phyloP scores from a whole-genome alignment of 177 flowering plant genomes.

The Vitis hybrid region DNA sequence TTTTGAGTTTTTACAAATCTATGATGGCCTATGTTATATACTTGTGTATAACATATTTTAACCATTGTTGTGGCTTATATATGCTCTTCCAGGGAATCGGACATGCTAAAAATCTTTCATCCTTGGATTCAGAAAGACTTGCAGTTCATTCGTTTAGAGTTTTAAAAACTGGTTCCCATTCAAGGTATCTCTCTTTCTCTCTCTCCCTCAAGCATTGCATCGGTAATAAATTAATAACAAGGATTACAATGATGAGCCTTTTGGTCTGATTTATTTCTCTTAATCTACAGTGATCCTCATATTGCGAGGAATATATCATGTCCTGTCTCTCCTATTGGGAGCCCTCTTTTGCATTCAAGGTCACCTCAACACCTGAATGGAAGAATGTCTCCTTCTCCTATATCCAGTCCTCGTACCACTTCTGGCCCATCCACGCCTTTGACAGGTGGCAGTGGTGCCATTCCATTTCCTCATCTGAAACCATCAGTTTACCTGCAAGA shows the following conservation, averaged over 20 bases:
- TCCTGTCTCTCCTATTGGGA: conserved; percentile 72
- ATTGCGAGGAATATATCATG: conserved; percentile 56
- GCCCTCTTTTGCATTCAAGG: conserved; percentile 57
- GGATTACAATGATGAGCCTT: not conserved
- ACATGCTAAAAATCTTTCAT: conserved; percentile 34
- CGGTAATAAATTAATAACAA: not conserved
- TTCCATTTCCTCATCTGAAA: conserved; percentile 46
- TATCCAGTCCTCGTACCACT: conserved; percentile 56
- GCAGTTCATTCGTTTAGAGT: conserved; percentile 49
- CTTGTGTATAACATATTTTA: not conserved
- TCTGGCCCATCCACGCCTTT: conserved; percentile 72
- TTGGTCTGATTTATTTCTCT: conserved; percentile 11
- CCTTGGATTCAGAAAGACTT: conserved; percentile 40
- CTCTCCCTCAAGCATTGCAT: not conserved
- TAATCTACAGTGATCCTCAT: conserved; percentile 43
- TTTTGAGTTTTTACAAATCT: too few species aligned
- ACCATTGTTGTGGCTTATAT: not conserved
- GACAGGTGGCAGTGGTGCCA: conserved; percentile 49
- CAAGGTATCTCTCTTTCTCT: conserved; percentile 34
- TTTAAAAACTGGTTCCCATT: conserved; percentile 25
- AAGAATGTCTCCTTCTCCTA: conserved; percentile 63
- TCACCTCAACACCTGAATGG: conserved; percentile 57
- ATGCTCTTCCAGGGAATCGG: conserved; percentile 38
- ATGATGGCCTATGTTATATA: too few species aligned
- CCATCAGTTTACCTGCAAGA: conserved; percentile 43